Conservation (phyloP, 768 basidiomycete species). For the Boletellus ananas region DNA sequence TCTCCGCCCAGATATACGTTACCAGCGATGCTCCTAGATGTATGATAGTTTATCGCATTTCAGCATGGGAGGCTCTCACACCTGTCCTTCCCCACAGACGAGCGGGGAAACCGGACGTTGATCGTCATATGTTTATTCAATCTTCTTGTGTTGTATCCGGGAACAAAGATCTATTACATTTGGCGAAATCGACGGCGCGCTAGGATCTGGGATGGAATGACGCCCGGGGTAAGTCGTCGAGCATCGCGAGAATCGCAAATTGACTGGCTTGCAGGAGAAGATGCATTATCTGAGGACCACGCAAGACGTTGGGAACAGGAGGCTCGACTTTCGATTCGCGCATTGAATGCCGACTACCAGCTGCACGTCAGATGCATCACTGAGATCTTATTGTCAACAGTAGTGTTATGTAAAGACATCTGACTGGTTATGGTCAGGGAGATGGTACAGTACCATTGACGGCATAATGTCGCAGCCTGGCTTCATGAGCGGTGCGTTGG, state of each 20-base stretch:
- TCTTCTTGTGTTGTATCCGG: slow-evolving; percentile 48
- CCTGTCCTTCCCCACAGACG: slow-evolving; percentile 34
- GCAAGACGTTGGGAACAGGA: slow-evolving; percentile 54
- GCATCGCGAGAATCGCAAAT: too few species aligned
- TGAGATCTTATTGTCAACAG: too few species aligned
- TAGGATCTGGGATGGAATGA: slow-evolving; percentile 57
- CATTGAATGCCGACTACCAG: slow-evolving; percentile 33
- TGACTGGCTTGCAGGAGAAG: slow-evolving; percentile 41
- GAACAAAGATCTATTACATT: slow-evolving; percentile 51
- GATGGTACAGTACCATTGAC: too few species aligned
- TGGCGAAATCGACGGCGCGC: slow-evolving; percentile 56
- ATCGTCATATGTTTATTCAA: slow-evolving; percentile 52
- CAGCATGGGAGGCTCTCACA: not conserved
- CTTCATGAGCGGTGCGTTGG: too few species aligned
- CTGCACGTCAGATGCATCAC: too few species aligned
- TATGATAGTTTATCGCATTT: slow-evolving; percentile 19
- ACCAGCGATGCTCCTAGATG: slow-evolving; percentile 56
- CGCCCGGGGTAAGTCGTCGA: slow-evolving; percentile 34
- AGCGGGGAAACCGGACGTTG: slow-evolving; percentile 54
- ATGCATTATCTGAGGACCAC: slow-evolving; percentile 40
- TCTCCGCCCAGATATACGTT: slow-evolving; percentile 57
- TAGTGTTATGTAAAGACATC: too few species aligned
- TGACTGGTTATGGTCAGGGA: too few species aligned
- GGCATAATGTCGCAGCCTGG: too few species aligned
- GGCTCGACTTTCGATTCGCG: slow-evolving; percentile 61